These are phyloP conservation scores for Globisporangium yorkense DNA, from an alignment of 352 stramenopile genomes.

Conservation along the genomic window DNA sequence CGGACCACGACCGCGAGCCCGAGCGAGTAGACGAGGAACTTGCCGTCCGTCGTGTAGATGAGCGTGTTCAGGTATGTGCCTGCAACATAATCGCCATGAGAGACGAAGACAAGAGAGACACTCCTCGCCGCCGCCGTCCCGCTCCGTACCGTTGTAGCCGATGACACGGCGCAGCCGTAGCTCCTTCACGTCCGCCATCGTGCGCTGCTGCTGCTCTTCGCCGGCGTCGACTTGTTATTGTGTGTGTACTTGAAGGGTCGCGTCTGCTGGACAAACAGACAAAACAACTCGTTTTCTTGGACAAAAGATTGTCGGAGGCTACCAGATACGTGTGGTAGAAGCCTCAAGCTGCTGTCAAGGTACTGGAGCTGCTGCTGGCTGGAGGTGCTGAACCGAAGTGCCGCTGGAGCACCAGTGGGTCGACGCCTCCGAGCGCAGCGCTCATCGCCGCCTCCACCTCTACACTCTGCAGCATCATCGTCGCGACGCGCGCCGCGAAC, in stretches of 20 bases:
- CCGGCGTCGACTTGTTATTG: no score
- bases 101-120: not conserved
- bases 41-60: conserved; percentile 75
- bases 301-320: no score
- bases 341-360: no score
- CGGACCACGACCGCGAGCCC: conserved; percentile 81
- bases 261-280: no score
- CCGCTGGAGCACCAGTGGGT: conserved; percentile 23
- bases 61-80: conserved; percentile 62
- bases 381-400: conserved; percentile 16
- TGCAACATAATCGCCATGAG: conserved; percentile 5
- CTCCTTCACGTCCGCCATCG: conserved; percentile 65
- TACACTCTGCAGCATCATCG: conserved; percentile 21
- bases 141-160: conserved; percentile 65
- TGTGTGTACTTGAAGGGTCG: no score
- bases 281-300: no score
- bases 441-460: conserved; percentile 13
- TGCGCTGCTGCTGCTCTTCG: not conserved
- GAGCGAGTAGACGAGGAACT: conserved; percentile 84
- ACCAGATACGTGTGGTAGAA: no score
- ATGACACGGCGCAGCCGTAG: conserved; percentile 74
- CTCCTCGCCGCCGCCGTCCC: not conserved
- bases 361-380: not conserved
- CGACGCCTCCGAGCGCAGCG: conserved; percentile 18
- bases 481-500: conserved; percentile 31